Percentiles rank a stretch among this genome's conserved stretches.
These are phyloP conservation scores for Hypoxylon sp. DNA, from an alignment of 2,329 filamentous ascomycete genomes.

Conservation along the genomic window DNA sequence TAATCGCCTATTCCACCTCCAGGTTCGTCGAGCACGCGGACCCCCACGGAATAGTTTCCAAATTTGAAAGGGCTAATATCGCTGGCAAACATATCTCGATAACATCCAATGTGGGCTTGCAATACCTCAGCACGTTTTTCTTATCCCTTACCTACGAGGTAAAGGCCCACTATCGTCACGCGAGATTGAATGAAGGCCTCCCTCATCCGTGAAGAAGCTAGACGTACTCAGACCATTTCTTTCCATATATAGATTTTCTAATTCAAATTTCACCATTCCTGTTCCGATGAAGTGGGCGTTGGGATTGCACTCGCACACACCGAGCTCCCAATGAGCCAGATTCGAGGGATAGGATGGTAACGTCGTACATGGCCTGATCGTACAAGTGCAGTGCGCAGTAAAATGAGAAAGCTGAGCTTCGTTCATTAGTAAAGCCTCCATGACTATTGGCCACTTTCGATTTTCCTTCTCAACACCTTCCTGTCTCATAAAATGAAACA, in stretches of 20 bases:
- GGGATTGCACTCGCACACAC: neutral
- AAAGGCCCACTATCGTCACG: neutral
- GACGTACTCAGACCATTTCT: neutral
- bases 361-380: neutral
- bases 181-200: neutral
- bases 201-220: neutral
- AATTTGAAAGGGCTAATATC: neutral
- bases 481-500: neutral
- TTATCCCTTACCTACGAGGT: neutral
- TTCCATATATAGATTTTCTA: neutral
- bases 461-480: neutral
- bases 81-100: neutral
- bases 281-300: slow-evolving; percentile 6
- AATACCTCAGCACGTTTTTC: neutral
- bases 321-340: neutral
- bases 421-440: neutral
- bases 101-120: neutral
- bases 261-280: neutral
- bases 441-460: neutral
- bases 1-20: neutral
- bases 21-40: neutral
- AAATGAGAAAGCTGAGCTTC: neutral
- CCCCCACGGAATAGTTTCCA: neutral
- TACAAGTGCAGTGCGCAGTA: neutral
- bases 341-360: neutral